Percentiles rank a stretch among this genome's conserved stretches.
Evolutionary conservation across 1,139 yeast genomes (phyloP).

Genomic region (Suhomyces panamericanus): DNA sequence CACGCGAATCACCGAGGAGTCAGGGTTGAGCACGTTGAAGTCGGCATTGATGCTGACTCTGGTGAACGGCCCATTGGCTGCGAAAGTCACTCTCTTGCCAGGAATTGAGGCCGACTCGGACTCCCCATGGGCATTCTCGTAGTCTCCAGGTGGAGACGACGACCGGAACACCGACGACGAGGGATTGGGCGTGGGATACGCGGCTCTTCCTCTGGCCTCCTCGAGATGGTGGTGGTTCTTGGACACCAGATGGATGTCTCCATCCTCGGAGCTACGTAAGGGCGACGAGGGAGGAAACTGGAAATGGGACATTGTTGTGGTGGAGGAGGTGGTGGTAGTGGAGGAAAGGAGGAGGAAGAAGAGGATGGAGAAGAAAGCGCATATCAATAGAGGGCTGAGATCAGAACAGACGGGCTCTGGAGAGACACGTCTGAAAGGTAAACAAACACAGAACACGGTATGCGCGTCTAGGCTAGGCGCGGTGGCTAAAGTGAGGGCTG

Average conservation of each 20-base stretch:
- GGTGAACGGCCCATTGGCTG: slow-evolving; percentile 8
- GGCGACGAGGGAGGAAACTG: slow-evolving; percentile 73
- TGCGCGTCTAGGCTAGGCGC: too few relatives aligned
- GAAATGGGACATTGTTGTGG: slow-evolving; percentile 23
- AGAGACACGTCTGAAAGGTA: slow-evolving; percentile 5
- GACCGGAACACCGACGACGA: slow-evolving; percentile 53
- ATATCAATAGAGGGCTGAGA: not conserved
- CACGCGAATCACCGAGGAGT: slow-evolving; percentile 37
- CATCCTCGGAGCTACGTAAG: slow-evolving; percentile 34
- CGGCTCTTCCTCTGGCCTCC: slow-evolving; percentile 25
- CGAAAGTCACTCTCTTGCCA: slow-evolving; percentile 13
- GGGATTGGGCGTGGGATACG: slow-evolving; percentile 57
- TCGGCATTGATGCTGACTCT: slow-evolving; percentile 28
- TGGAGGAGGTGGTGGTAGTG: not conserved
- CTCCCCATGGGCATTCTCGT: not conserved
- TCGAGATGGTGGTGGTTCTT: slow-evolving; percentile 6
- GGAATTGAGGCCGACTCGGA: slow-evolving; percentile 4
- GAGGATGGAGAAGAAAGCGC: not conserved
- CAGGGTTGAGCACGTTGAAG: slow-evolving; percentile 44
- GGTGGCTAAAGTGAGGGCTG: slow-evolving; percentile 3
- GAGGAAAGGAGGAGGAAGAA: not conserved
- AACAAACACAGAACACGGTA: slow-evolving; percentile 12
- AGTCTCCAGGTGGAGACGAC: slow-evolving; percentile 38
- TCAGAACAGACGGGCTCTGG: not conserved
- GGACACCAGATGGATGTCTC: slow-evolving; percentile 23